Evolutionary conservation across 225 moss, liverwort and hornwort species (phyloP).

Genomic region (Ulota crispa): DNA sequence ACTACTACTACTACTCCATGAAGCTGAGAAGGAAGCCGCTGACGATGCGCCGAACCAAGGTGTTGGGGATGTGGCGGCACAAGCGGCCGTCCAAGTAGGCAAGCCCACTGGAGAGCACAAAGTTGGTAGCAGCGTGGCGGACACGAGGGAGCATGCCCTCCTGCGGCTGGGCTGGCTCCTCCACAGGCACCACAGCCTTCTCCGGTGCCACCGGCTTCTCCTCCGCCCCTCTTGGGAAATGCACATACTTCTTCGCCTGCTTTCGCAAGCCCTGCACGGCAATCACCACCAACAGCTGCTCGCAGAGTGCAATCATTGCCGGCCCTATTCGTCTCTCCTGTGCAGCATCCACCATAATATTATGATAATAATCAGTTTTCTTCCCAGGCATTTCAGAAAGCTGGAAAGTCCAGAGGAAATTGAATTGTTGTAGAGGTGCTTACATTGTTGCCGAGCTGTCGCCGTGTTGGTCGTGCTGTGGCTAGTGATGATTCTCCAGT

Average conservation of each 20-base stretch:
- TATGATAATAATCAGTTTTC: not conserved
- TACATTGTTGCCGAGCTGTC: slow-evolving; percentile 84
- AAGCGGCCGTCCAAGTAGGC: slow-evolving; percentile 94
- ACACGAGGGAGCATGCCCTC: slow-evolving; percentile 64
- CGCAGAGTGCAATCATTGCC: slow-evolving; percentile 81
- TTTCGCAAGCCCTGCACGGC: slow-evolving; percentile 80
- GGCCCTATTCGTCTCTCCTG: slow-evolving; percentile 90
- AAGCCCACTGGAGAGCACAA: slow-evolving; percentile 78
- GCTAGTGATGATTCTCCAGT: slow-evolving; percentile 82
- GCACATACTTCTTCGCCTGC: slow-evolving; percentile 61
- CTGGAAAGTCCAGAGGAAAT: not conserved
- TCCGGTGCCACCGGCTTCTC: slow-evolving; percentile 38
- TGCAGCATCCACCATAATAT: slow-evolving; percentile 3
- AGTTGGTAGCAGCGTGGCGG: slow-evolving; percentile 71
- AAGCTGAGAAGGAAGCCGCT: slow-evolving; percentile 98
- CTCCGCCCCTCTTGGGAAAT: slow-evolving; percentile 53
- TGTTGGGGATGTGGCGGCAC: slow-evolving; percentile 93
- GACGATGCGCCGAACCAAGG: slow-evolving; percentile 79
- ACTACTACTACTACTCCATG: slow-evolving; percentile 89
- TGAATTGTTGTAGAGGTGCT: not conserved
- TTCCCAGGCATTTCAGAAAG: not conserved
- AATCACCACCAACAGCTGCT: slow-evolving; percentile 95
- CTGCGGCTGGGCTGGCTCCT: slow-evolving; percentile 46
- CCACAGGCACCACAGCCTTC: slow-evolving; percentile 26
- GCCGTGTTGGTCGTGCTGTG: slow-evolving; percentile 73